Percentiles rank a stretch among this genome's conserved stretches.
These are phyloP conservation scores for Cucurbita moschata DNA, from an alignment of 306 rosid species.

Conservation along the genomic window DNA sequence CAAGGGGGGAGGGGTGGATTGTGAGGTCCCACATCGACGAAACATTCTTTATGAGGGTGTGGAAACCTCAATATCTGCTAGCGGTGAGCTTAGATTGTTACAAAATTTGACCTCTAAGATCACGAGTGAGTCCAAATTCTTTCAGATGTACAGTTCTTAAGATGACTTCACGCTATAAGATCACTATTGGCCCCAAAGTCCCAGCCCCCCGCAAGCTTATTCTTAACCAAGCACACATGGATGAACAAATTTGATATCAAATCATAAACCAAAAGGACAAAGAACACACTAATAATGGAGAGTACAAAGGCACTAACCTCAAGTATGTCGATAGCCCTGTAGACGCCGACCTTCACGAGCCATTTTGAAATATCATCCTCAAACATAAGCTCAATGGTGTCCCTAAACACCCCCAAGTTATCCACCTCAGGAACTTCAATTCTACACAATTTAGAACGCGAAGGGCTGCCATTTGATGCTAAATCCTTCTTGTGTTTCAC, in stretches of 20 bases:
- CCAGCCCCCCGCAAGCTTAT: neutral
- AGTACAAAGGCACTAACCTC: conserved; percentile 35
- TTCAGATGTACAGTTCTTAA: neutral
- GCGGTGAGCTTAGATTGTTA: too few species aligned
- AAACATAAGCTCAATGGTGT: conserved; percentile 77
- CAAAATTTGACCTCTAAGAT: neutral
- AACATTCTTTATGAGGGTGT: too few species aligned
- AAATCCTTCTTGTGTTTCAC: conserved; percentile 26
- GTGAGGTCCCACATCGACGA: too few species aligned
- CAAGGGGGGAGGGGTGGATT: too few species aligned
- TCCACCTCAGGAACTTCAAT: conserved; percentile 81
- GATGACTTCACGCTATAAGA: neutral
- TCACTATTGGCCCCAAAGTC: neutral
- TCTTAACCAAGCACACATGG: neutral
- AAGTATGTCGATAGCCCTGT: conserved; percentile 60
- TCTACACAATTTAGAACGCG: conserved; percentile 47
- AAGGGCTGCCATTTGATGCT: conserved; percentile 10
- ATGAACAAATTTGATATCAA: neutral
- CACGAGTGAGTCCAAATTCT: neutral
- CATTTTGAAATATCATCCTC: conserved; percentile 48
- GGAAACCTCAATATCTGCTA: too few species aligned
- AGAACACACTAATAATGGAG: neutral
- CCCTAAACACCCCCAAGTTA: conserved; percentile 53
- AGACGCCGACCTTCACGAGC: conserved; percentile 52
- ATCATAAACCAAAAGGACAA: neutral